Evolutionary conservation across 805 yeast species (phyloP).

Genomic region (Sungouiozyma intestinalis): DNA sequence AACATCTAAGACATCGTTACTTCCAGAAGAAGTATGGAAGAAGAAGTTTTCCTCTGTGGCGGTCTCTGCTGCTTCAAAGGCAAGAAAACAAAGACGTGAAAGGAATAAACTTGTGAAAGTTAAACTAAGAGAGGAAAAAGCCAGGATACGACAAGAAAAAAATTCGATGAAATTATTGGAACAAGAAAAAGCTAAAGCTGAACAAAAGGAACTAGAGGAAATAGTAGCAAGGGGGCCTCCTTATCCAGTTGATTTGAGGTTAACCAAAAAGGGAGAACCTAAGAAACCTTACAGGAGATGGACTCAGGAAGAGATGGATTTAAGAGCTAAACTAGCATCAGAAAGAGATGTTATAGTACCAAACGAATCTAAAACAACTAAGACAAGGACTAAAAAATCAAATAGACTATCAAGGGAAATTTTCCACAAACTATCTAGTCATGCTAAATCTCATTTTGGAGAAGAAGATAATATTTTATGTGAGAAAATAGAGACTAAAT

Average conservation of each 20-base stretch:
- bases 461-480: background rate
- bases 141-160: conserved; percentile 12
- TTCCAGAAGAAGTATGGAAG: conserved; percentile 10
- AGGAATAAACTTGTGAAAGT: conserved; percentile 11
- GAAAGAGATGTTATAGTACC: conserved; percentile 1
- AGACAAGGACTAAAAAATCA: conserved; percentile 14
- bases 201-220: conserved; percentile 21
- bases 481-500: background rate
- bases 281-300: conserved; percentile 28
- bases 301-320: conserved; percentile 24
- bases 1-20: conserved; percentile 9
- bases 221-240: conserved; percentile 28
- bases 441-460: background rate
- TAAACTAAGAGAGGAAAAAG: conserved; percentile 11
- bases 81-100: conserved; percentile 17
- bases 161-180: conserved; percentile 15
- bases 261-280: conserved; percentile 26
- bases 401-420: conserved; percentile 6
- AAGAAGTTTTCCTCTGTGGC: conserved; percentile 17
- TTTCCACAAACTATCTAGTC: background rate
- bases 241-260: conserved; percentile 23
- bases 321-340: conserved; percentile 15
- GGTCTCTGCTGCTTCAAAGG: conserved; percentile 20
- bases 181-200: conserved; percentile 14
- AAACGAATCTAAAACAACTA: conserved; percentile 4